phyloP scores from a whole-genome alignment of 1,284 basidiomycete genomes.

The Puccinia coronata region DNA sequence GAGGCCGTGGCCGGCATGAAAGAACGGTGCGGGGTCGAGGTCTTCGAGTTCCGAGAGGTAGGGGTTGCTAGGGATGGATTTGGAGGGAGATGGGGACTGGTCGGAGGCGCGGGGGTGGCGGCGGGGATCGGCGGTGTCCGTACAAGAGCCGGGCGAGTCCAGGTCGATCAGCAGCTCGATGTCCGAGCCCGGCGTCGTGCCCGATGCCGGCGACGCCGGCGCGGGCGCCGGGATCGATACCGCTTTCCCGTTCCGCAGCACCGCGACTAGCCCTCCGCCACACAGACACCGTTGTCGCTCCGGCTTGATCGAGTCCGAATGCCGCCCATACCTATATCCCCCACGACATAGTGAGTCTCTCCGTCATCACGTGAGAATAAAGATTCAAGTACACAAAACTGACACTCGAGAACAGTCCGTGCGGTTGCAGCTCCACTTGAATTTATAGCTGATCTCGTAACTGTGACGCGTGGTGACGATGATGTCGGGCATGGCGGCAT shows the following conservation, averaged over 20 bases:
- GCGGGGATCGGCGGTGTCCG: neutral
- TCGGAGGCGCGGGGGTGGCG: too few relatives aligned
- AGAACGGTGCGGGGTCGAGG: neutral
- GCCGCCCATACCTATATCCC: slow-evolving; percentile 69
- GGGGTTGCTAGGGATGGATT: neutral
- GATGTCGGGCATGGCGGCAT: slow-evolving; percentile 68
- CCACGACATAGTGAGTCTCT: neutral
- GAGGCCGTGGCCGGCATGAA: too few relatives aligned
- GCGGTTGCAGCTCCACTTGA: slow-evolving; percentile 70
- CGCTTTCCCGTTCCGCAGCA: slow-evolving; percentile 25
- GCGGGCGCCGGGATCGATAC: neutral
- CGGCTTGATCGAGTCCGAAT: slow-evolving; percentile 72
- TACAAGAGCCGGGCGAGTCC: neutral
- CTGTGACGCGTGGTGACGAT: slow-evolving; percentile 71
- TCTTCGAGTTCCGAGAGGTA: slow-evolving; percentile 11
- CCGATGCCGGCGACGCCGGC: too few relatives aligned
- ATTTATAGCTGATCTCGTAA: slow-evolving; percentile 76
- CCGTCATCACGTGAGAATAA: neutral
- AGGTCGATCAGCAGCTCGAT: slow-evolving; percentile 14
- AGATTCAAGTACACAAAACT: neutral
- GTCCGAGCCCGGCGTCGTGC: neutral
- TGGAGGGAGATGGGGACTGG: neutral
- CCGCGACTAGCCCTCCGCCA: slow-evolving; percentile 49
- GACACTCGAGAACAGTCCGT: slow-evolving; percentile 68
- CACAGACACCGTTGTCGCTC: slow-evolving; percentile 66